Conservation (phyloP, 371 early-diverging fungal species). For the Rhizopus sp. region DNA sequence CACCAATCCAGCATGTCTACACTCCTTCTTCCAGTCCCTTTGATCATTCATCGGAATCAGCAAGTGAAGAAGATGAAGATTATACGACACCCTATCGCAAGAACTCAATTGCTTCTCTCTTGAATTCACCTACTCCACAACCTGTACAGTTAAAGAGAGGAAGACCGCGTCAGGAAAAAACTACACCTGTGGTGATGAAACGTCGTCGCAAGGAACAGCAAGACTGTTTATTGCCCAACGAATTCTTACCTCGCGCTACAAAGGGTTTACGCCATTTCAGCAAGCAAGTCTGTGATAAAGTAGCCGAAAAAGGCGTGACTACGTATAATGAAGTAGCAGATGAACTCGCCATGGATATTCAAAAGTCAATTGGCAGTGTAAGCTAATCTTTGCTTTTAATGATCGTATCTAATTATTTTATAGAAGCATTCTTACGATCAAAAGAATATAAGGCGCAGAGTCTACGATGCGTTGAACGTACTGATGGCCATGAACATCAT, state of each 20-base stretch:
- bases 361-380: slow-evolving; percentile 13
- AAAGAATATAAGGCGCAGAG: slow-evolving; percentile 79
- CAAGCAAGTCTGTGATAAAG: slow-evolving; percentile 67
- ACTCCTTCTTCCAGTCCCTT: slow-evolving; percentile 28
- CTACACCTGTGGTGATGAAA: slow-evolving; percentile 2
- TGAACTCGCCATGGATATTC: slow-evolving; percentile 25
- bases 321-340: slow-evolving; percentile 60
- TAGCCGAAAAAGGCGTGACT: slow-evolving; percentile 59
- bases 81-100: slow-evolving; percentile 26
- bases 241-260: slow-evolving; percentile 21
- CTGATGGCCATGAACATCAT: slow-evolving; percentile 77
- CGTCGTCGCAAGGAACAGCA: neutral
- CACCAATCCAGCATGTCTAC: slow-evolving; percentile 36
- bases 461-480: slow-evolving; percentile 83
- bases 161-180: slow-evolving; percentile 26
- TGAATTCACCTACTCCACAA: slow-evolving; percentile 34
- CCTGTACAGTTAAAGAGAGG: slow-evolving; percentile 29
- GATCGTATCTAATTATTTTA: slow-evolving; percentile 3
- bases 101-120: slow-evolving; percentile 46
- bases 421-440: slow-evolving; percentile 53
- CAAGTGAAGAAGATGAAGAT: slow-evolving; percentile 18
- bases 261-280: slow-evolving; percentile 66
- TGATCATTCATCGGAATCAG: slow-evolving; percentile 18
- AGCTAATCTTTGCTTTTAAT: neutral
- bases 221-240: slow-evolving; percentile 1